Evolutionary conservation across 2,329 filamentous ascomycete genomes (phyloP), one percentile per base, ranked within the genome.

Genomic region (Fusarium nisikadoi): DNA sequence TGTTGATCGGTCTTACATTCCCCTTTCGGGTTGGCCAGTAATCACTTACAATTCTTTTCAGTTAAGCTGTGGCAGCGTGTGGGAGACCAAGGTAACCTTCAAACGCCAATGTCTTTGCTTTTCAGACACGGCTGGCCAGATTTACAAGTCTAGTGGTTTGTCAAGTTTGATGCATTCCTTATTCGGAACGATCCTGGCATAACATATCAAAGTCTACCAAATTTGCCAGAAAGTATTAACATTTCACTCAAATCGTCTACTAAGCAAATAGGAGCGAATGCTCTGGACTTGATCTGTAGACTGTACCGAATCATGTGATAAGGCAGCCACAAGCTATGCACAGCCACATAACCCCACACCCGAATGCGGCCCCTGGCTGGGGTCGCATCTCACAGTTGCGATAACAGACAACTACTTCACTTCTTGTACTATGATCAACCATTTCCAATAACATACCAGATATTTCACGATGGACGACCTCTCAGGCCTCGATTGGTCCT

Each of bases 401-500:
- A 75, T 68, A 69, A 68, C 62, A 72, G 61, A 70, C 62, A 58
- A 68, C 67, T 43, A 39, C 50, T 59, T 68, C 39, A 58, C 43
- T 73, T 62, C 69, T 63, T 47, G 43, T 68, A 68, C 63, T 66
- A 79, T 79, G 78, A 74, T 63, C 72, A 66, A 76, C 62, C 64
- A 72, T 63, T 67, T 59, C n/a, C 69, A 61, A 72, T 74, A 75
- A 65, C 63, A 61, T 62, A 72, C 63, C 54, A 72, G 49, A 60
- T 71, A 49, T 59, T 47, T 66, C 63, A 83, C 77, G 62, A 91
- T 91, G 89, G 87, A 91, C 74, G 89, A 91, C 81, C 86, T 91
- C 53, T 86, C 87, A 52, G 85, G 87, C 71, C 83, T 91, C 75
- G 87, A 87, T 80, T 91, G 89, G 89, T 87, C 87, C 55, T 78